Evolutionary conservation across 2,329 filamentous ascomycete species (phyloP), one percentile per base, ranked within the genome.

Genomic region (Thielaviopsis ethacetica): DNA sequence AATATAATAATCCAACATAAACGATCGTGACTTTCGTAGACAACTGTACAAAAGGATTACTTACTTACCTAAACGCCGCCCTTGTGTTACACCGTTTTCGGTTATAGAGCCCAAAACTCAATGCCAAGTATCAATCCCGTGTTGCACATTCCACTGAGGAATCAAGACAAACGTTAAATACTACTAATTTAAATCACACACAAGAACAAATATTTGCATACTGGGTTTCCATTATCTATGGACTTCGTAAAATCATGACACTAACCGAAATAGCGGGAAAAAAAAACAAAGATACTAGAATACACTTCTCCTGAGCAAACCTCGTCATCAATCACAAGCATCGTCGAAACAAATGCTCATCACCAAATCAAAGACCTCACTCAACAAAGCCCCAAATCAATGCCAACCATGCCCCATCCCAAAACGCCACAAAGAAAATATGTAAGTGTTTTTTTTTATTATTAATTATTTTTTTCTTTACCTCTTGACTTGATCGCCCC

Each of bases 191-290:
- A n/a, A n/a, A n/a, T 27, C 22, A 24, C 22, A 49, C 38, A 2
- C n/a, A 12, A 38, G 49, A 56, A 47, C 26, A 56, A 26, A 3
- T 19, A 19, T 22, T 27, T 56, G 24, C 47, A 56, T 17, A 56
- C 54, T 19, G n/a, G 21, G 54, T 53, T 54, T 58, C 56, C 56
- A 58, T 53, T 58, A 47, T 27, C 26, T 38, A 58, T 54, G 56
- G 34, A 52, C 38, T 47, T 58, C 56, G 50, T 58, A 30, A 41
- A 58, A 58, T 58, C 56, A 54, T 58, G 38, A 58, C 56, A 58
- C 49, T 53, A 53, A 58, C 47, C 54, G 3, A 5, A 49, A 34
- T 34, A 34, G 30, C 30, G 30, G 9, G 22, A 57, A 41, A 19
- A 57, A 57, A 26, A 44, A 56, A 12, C 34, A 54, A 53, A 54